These are phyloP conservation scores for Botrytis aclada DNA, from an alignment of 2,329 filamentous ascomycete species.

Conservation along the genomic window DNA sequence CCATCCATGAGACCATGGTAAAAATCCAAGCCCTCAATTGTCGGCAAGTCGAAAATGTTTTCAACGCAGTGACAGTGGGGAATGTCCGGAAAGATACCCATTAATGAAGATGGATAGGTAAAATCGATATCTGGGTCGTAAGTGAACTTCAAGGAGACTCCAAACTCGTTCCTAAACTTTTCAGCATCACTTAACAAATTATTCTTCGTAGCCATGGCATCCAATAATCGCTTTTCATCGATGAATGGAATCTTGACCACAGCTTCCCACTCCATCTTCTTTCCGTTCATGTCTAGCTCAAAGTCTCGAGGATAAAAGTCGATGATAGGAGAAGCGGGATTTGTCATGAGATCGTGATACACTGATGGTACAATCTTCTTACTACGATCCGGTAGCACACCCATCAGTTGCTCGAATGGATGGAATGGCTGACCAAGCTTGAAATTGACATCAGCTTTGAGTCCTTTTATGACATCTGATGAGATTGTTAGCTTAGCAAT, in stretches of 20 bases:
- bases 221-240: conserved; percentile 79
- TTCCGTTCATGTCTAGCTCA: conserved; percentile 97
- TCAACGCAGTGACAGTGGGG: conserved; percentile 85
- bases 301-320: conserved; percentile 98
- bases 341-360: conserved; percentile 92
- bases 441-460: conserved; percentile 87
- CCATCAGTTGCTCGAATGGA: conserved; percentile 97
- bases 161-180: conserved; percentile 81
- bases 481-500: conserved; percentile 18
- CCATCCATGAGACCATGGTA: conserved; percentile 81
- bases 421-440: conserved; percentile 91
- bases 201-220: conserved; percentile 84
- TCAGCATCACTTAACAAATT: conserved; percentile 73
- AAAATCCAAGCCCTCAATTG: conserved; percentile 83
- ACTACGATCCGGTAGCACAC: conserved; percentile 92
- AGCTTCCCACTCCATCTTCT: conserved; percentile 99
- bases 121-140: conserved; percentile 76
- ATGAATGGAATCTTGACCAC: conserved; percentile 99
- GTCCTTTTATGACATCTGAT: conserved; percentile 79
- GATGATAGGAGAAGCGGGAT: conserved; percentile 83
- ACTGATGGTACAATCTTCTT: conserved; percentile 89
- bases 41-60: conserved; percentile 93
- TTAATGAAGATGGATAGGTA: conserved; percentile 80
- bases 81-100: conserved; percentile 87
- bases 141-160: conserved; percentile 88